Base-by-base conservation (phyloP, 2,329 filamentous ascomycete species). In the Scleromitrula shiraiana region DNA sequence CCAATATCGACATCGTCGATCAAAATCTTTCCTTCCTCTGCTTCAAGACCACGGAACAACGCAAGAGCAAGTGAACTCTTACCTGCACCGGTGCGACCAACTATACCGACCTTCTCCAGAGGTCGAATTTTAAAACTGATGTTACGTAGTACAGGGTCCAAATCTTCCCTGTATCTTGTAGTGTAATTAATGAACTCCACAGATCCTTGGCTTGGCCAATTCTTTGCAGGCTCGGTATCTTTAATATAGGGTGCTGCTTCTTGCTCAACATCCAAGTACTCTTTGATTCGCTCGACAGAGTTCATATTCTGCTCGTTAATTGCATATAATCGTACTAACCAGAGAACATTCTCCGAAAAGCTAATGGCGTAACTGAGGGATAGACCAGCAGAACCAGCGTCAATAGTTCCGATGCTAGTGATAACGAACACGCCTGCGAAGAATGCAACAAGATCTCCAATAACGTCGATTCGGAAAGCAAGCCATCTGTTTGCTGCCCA, bases 221-320 rank as follows among this genome's bases (percentile, higher is more conserved):
- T 82, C 4, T 75, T 67, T 0, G 84, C 75, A 6, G 93, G 93
- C 23, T 88, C 78, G 55, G 80, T 86, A 50, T 91, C 81, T 46
- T 88, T 81, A 33, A 95, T 77, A 33, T 95, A 72, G 1, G 86
- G 75, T 0, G 77, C 73, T 1, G 93, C 90, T 68, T 98, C 93
- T 65, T 96, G 91, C 59, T 97, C 91, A 1, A 98, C 86, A 37
- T 97, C 88, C 29, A 97, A 77, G 63, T 97, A 98, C 65, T 98
- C 93, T 70, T 95, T 94, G 63, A 98, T 84, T 62, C 93, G 87
- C 69, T 98, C 93, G 41, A 97, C 90, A 2, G 91, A 91, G 68
- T 98, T 98, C 93, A 98, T 97, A 68, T 96, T 97, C 68, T 98
- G 93, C 69, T 98, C 93, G 61, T 97, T 96, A 63, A 87, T 81